phyloP scores from a whole-genome alignment of 176 grass and related monocot genomes.

The Oryza nivara region DNA sequence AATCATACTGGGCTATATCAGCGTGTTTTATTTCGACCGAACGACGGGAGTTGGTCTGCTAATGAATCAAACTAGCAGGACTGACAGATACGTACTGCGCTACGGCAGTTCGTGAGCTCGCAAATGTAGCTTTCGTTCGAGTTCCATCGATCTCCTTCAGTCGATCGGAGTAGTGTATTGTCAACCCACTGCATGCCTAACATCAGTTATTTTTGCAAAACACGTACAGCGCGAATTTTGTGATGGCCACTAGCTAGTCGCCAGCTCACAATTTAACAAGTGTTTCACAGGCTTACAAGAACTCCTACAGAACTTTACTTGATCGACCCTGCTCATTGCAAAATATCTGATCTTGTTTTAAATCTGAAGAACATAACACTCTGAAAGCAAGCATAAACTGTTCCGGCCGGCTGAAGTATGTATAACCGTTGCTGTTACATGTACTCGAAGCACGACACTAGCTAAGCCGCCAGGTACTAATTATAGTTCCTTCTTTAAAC shows the following conservation, averaged over 20 bases:
- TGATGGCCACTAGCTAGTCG: neutral
- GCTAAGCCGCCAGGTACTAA: too few species aligned
- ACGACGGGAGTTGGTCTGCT: neutral
- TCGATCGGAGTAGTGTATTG: neutral
- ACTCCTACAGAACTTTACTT: too few species aligned
- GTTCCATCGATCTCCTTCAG: slow-evolving; percentile 8
- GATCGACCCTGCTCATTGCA: neutral
- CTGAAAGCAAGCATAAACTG: neutral
- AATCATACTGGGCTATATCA: too few species aligned
- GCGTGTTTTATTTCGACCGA: too few species aligned
- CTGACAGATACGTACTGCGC: neutral
- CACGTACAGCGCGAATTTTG: neutral
- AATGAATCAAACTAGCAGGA: neutral
- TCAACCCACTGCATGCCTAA: slow-evolving; percentile 32
- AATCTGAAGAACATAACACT: neutral
- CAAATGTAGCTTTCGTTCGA: neutral
- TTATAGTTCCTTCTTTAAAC: neutral
- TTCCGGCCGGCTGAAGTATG: neutral
- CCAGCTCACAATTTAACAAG: neutral
- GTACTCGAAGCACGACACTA: too few species aligned
- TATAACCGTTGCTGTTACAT: neutral
- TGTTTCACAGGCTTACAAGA: too few species aligned
- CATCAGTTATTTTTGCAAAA: slow-evolving; percentile 38
- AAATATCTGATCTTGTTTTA: neutral
- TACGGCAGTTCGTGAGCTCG: neutral